phyloP scores from a whole-genome alignment of 306 rosid species.

The Luffa acutangula region DNA sequence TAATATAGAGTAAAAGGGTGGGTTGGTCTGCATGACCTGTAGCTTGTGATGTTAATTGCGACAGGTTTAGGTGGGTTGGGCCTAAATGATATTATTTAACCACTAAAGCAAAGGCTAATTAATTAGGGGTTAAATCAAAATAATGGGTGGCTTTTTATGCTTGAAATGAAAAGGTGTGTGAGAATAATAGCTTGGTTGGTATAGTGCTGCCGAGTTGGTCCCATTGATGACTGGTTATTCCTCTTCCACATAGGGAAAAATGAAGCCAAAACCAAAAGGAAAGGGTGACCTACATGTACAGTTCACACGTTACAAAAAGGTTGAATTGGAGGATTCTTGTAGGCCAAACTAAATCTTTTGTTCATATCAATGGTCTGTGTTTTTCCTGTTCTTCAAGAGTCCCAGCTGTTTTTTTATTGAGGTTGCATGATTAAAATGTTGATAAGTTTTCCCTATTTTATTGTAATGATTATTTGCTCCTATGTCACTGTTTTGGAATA shows the following conservation, averaged over 20 bases:
- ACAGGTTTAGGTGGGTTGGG: slow-evolving; percentile 23
- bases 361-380: background rate
- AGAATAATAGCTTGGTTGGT: slow-evolving; percentile 2
- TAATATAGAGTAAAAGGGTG: background rate
- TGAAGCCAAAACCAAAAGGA: background rate
- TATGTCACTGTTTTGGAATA: background rate
- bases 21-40: background rate
- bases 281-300: background rate
- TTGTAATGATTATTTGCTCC: background rate
- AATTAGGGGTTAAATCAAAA: slow-evolving; percentile 21
- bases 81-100: slow-evolving; percentile 16
- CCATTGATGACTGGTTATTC: background rate
- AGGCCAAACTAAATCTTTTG: background rate
- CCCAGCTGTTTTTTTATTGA: background rate
- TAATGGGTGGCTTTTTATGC: background rate
- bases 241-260: background rate
- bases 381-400: background rate
- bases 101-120: slow-evolving; percentile 10
- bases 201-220: background rate
- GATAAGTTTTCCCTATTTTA: background rate
- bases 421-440: background rate
- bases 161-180: background rate
- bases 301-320: background rate
- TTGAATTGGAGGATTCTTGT: background rate
- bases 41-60: slow-evolving; percentile 5